phyloP scores from a whole-genome alignment of 2,329 filamentous ascomycete species.

The Phialophora chinensis region DNA sequence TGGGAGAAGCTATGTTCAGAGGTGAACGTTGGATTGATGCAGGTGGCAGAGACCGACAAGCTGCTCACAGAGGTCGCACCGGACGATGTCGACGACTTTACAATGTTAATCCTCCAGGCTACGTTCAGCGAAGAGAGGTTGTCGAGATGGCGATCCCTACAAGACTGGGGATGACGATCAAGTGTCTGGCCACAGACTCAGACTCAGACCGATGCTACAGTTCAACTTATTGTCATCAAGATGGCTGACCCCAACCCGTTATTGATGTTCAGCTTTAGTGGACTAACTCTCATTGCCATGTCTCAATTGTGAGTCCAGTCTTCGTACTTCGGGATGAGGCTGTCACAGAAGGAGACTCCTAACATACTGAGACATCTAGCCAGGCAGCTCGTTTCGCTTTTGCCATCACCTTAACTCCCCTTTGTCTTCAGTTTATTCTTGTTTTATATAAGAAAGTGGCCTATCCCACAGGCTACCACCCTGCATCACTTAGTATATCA shows the following conservation, averaged over 20 bases:
- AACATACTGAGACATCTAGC: neutral
- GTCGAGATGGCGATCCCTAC: neutral
- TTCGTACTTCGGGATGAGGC: neutral
- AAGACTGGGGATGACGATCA: neutral
- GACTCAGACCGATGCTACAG: neutral
- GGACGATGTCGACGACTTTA: conserved; percentile 11
- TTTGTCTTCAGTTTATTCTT: neutral
- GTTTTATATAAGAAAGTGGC: neutral
- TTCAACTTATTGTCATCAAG: neutral
- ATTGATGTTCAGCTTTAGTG: neutral
- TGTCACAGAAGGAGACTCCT: neutral
- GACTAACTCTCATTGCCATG: neutral
- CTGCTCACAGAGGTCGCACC: conserved; percentile 1
- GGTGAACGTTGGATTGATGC: conserved; percentile 3
- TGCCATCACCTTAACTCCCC: too few species aligned
- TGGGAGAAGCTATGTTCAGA: conserved; percentile 23
- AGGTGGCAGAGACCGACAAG: neutral
- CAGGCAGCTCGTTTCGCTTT: neutral
- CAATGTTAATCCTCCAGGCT: neutral
- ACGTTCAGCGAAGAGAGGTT: neutral
- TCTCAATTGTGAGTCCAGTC: neutral
- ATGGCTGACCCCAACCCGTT: neutral
- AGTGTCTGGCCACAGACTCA: neutral
- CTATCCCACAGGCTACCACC: neutral
- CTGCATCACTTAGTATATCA: neutral